Conservation (phyloP, 345 rosid species). For the Alliaria petiolata region DNA sequence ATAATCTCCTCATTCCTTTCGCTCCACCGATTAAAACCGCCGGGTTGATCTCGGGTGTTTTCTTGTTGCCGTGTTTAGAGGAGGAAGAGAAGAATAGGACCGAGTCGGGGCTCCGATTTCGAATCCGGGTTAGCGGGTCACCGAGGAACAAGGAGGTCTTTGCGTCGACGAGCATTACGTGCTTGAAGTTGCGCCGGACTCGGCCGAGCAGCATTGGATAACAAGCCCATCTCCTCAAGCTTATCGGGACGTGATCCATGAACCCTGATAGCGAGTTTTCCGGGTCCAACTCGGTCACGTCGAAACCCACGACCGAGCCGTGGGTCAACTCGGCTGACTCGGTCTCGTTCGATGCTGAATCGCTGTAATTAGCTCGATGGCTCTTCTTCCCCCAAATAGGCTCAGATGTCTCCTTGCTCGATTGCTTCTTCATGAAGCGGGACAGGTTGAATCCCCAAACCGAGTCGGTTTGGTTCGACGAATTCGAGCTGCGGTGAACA, state of each 20-base stretch:
- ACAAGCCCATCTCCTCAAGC: constrained; percentile 81
- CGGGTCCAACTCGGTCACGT: constrained; percentile 75
- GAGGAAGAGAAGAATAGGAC: constrained; percentile 38
- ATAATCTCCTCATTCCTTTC: constrained; percentile 61
- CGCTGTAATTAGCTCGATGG: constrained; percentile 16
- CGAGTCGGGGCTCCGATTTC: constrained; percentile 60
- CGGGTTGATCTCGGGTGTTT: constrained; percentile 47
- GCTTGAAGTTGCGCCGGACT: constrained; percentile 71
- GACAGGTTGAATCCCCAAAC: constrained; percentile 42
- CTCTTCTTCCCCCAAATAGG: constrained; percentile 80
- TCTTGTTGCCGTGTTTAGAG: constrained; percentile 39
- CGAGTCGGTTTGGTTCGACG: constrained; percentile 32
- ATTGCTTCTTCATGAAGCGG: constrained; percentile 40
- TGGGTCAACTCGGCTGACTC: constrained; percentile 54
- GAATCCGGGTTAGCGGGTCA: constrained; percentile 69
- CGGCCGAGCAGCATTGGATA: constrained; percentile 90
- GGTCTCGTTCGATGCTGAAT: not conserved
- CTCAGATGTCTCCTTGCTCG: constrained; percentile 48
- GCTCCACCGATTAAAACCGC: constrained; percentile 69
- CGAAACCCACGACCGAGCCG: constrained; percentile 84
- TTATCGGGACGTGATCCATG: constrained; percentile 62
- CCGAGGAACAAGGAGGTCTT: constrained; percentile 47
- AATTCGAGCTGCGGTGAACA: too few species aligned
- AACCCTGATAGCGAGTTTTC: constrained; percentile 87
- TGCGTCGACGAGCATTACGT: constrained; percentile 56